Base-by-base conservation (phyloP, 768 basidiomycete genomes). In the Pleurotus citrinopileatus region DNA sequence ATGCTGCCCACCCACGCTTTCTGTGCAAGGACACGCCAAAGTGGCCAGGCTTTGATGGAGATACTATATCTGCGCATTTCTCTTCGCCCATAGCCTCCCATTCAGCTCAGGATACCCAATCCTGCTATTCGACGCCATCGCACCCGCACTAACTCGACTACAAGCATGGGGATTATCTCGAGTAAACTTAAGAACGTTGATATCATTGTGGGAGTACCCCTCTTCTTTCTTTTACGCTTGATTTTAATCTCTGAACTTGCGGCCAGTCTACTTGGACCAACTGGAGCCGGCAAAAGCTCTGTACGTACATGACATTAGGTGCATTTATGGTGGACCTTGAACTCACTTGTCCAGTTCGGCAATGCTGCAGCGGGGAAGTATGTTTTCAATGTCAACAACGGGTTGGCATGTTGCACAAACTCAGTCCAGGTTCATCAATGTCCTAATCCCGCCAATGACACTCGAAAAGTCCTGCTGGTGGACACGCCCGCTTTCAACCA, bases 401-500 rank as follows among this genome's bases (percentile, higher is more conserved):
- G 53, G 3, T 40, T 76, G 44, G 61, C 67, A 52, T 76, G 77
- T 26, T 72, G 67, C 51, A 80, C 78, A 9, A 62, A 61, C 27
- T 60, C 64, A n/a, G 65, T 79, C 15, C 60, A 61, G 28, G 67
- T 67, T 7, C 64, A 67, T 3, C 55, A 64, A 7, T 52, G 68
- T 2, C 65, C 64, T 37, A 52, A 56, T 17, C 67, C 67, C n/a
- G n/a, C n/a, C 7, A 22, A 34, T 22, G 63, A 68, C 42, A 7
- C 56, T 60, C 50, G 56, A n/a, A 51, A 55, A 2, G 63, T 79
- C 43, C 67, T 66, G 1, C 58, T 79, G 3, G 68, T 79, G 19
- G 77, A 79, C 34, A 69, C 65, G 1, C 68, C 67, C 17, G 67
- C 67, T 2, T 68, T 69, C 54, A 66, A 68, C 40, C 76, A 78